Evolutionary conservation across 2,329 filamentous ascomycete genomes (phyloP).

Genomic region (Corniculantispora saksenae): DNA sequence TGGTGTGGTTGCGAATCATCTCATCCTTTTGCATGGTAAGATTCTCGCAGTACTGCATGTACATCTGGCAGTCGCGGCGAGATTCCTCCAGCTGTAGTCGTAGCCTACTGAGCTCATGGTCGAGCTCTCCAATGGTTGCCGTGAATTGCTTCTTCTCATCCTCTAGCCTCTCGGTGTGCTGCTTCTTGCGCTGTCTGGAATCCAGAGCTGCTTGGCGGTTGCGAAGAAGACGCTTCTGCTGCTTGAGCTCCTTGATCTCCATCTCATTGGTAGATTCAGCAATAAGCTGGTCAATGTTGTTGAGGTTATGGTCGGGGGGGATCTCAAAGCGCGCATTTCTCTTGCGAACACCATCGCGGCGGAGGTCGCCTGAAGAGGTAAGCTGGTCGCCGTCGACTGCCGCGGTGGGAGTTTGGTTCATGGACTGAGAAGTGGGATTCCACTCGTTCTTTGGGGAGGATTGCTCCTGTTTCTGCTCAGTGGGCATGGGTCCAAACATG

Average conservation of each 20-base stretch:
- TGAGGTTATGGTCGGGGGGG: conserved; percentile 86
- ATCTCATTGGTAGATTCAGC: conserved; percentile 84
- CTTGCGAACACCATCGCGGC: conserved; percentile 89
- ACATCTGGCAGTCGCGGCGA: conserved; percentile 71
- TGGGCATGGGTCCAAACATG: conserved; percentile 54
- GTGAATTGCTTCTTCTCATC: conserved; percentile 94
- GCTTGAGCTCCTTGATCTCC: conserved; percentile 96
- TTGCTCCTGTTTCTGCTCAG: conserved; percentile 46
- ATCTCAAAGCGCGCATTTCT: conserved; percentile 99
- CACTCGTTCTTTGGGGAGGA: conserved; percentile 56
- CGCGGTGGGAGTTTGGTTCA: conserved; percentile 63
- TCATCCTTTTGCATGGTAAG: conserved; percentile 88
- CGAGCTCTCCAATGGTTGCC: conserved; percentile 72
- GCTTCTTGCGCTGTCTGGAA: conserved; percentile 96
- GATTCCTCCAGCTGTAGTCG: conserved; percentile 71
- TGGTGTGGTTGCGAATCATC: conserved; percentile 81
- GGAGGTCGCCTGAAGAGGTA: conserved; percentile 74
- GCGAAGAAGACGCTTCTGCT: conserved; percentile 90
- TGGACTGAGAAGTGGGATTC: conserved; percentile 50
- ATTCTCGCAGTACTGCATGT: conserved; percentile 72
- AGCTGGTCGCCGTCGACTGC: conserved; percentile 62
- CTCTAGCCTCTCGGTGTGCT: conserved; percentile 94
- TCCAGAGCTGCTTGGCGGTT: conserved; percentile 97
- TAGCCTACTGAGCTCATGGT: conserved; percentile 72
- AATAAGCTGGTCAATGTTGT: conserved; percentile 94